These are phyloP conservation scores for Colletotrichum spinosum DNA, from an alignment of 2,329 filamentous ascomycete genomes.

Conservation along the genomic window DNA sequence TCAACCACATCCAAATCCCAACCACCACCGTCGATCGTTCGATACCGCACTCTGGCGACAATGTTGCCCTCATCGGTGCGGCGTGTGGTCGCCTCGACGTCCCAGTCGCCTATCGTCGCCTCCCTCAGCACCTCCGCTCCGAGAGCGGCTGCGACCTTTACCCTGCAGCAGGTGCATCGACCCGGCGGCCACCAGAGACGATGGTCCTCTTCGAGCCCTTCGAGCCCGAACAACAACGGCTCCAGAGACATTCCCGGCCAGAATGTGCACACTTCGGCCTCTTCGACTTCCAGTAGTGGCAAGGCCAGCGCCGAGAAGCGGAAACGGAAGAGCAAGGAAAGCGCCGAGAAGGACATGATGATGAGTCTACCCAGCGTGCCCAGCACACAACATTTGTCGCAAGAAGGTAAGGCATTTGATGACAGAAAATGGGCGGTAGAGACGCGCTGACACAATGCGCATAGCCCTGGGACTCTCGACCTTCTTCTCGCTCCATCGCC, in stretches of 20 bases:
- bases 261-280: conserved; percentile 60
- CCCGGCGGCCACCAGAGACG: conserved; percentile 60
- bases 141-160: conserved; percentile 51
- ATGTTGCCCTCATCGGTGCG: conserved; percentile 67
- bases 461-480: conserved; percentile 87
- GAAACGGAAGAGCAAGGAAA: conserved; percentile 69
- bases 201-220: conserved; percentile 73
- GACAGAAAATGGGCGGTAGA: not conserved
- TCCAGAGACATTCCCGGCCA: conserved; percentile 60
- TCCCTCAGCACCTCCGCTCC: conserved; percentile 55
- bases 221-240: conserved; percentile 68
- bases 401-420: conserved; percentile 64
- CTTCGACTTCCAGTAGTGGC: conserved; percentile 54
- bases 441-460: conserved; percentile 20
- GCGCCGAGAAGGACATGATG: conserved; percentile 55
- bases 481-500: conserved; percentile 96
- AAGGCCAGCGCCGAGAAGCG: conserved; percentile 63
- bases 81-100: conserved; percentile 62
- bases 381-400: conserved; percentile 77
- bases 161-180: conserved; percentile 39
- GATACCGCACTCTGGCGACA: conserved; percentile 42
- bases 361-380: conserved; percentile 79
- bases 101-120: conserved; percentile 58
- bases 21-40: conserved; percentile 18
- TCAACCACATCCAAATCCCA: conserved; percentile 11